These are phyloP conservation scores for Debaryomyces psychrophilus DNA, from an alignment of 1,139 yeast genomes.

Conservation along the genomic window DNA sequence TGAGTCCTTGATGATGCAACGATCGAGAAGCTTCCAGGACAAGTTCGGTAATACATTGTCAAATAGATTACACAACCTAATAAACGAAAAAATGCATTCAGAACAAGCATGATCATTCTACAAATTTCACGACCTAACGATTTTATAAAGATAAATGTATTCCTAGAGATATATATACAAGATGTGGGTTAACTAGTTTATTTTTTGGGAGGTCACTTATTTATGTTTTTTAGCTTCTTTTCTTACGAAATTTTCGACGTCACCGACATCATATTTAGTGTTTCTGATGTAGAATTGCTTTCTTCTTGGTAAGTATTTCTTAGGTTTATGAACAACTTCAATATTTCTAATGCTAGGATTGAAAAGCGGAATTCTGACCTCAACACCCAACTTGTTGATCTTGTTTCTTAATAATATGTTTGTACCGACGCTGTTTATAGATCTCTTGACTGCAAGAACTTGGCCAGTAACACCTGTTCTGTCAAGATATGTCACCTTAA, in stretches of 20 bases:
- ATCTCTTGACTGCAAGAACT: conserved; percentile 72
- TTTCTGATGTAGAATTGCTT: conserved; percentile 88
- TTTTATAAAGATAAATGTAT: conserved; percentile 3
- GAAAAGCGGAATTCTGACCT: conserved; percentile 74
- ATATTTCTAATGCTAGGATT: conserved; percentile 76
- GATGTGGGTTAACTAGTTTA: conserved; percentile 12
- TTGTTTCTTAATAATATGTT: conserved; percentile 79
- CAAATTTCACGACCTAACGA: conserved; percentile 7
- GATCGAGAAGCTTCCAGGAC: conserved; percentile 35
- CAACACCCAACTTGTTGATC: conserved; percentile 77
- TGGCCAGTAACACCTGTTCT: conserved; percentile 75
- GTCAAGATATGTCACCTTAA: conserved; percentile 73
- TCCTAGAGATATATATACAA: conserved; percentile 16
- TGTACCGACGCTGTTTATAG: conserved; percentile 62
- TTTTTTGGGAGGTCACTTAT: conserved; percentile 4
- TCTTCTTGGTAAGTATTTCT: conserved; percentile 68
- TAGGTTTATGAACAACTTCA: conserved; percentile 75
- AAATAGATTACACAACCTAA: conserved; percentile 23
- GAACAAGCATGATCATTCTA: background rate
- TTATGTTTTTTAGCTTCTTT: conserved; percentile 26
- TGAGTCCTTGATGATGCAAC: conserved; percentile 46
- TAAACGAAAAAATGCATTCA: conserved; percentile 8
- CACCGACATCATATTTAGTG: conserved; percentile 81
- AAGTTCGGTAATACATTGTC: conserved; percentile 35
- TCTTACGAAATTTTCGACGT: conserved; percentile 55